A percentile compares a stretch with the other conserved stretches of the same genome.
These are phyloP conservation scores for Hypomyces perniciosus DNA, from an alignment of 2,329 filamentous ascomycete genomes.

Conservation along the genomic window DNA sequence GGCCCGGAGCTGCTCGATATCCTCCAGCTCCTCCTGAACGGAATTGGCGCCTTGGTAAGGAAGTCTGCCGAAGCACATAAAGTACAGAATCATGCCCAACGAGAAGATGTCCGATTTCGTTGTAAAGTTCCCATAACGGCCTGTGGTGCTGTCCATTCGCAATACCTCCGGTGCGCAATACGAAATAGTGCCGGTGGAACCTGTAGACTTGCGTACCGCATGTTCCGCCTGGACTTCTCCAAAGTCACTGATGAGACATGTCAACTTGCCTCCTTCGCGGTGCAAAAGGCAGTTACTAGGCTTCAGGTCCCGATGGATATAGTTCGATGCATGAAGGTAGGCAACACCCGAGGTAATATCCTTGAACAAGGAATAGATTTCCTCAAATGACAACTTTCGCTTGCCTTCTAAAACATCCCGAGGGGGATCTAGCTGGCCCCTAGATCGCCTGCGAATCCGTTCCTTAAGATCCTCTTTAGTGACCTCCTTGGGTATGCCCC, in stretches of 20 bases:
- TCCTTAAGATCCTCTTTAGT: conserved; percentile 87
- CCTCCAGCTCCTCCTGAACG: conserved; percentile 85
- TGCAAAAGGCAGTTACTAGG: conserved; percentile 93
- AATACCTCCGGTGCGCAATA: conserved; percentile 96
- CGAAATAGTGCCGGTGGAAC: conserved; percentile 91
- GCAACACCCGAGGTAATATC: conserved; percentile 90
- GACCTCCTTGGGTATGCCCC: conserved; percentile 53
- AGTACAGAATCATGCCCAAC: conserved; percentile 95
- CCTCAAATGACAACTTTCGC: conserved; percentile 62
- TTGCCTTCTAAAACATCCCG: conserved; percentile 37
- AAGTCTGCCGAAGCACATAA: conserved; percentile 88
- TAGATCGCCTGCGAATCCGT: conserved; percentile 74
- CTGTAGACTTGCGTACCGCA: conserved; percentile 76
- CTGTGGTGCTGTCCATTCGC: conserved; percentile 53
- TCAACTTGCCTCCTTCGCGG: conserved; percentile 61
- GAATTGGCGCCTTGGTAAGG: conserved; percentile 81
- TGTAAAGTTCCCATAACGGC: conserved; percentile 85
- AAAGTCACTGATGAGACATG: conserved; percentile 93
- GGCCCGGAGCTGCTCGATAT: conserved; percentile 73
- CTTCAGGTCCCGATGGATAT: conserved; percentile 94
- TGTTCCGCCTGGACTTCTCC: conserved; percentile 90
- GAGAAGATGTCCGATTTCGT: conserved; percentile 99
- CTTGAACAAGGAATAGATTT: conserved; percentile 94
- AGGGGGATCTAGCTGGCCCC: conserved; percentile 63
- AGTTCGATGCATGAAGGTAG: conserved; percentile 84